Base-by-base conservation (phyloP, 208 protist species). In the Perkinsela sp. region DNA sequence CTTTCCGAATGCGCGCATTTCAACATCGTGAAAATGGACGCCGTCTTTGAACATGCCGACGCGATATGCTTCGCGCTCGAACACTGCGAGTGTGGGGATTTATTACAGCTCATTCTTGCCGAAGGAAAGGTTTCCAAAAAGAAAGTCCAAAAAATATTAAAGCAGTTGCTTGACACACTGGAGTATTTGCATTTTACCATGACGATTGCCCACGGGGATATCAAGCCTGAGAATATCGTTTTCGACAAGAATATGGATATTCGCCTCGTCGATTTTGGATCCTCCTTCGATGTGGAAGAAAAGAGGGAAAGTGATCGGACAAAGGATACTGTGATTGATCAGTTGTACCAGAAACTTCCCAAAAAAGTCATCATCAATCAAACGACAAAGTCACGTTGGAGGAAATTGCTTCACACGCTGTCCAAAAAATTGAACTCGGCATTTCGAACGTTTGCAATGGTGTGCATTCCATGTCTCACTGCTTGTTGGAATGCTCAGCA, bases 231-330 rank as follows among this genome's bases (percentile, higher is more conserved):
- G 30, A 93, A 93, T 73, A 68, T 93, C 30, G 57, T 75, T 66
- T 79, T 80, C 22, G 75, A 80, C 29, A 77, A 77, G 29, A 79
- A 83, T 32, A 73, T 74, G 13, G 77, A 81, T 6, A 79, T 90
- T 30, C 91, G 92, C 73, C 84, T 93, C 30, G 86, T 85, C 32
- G 88, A 93, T 68, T 93, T 93, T 78, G 88, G 88, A 1, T 83
- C 90, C 30, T 82, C 88, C 2, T 82, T 89, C 30, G 71, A 90
- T 22, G 81, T 87, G 0, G 81, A 82, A 2, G 77, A 78, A 40
- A 82, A 90, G 31, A 2, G 2, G 6, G 29, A 15, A 16, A 22
- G 22, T 57, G 22, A 57, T 57, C 13, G 22, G 6, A 57, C 22
- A 57, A 57, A 22, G 22, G 22, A 57, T 22, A 22, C 6, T n/a